Evolutionary conservation across 495 filamentous ascomycete genomes (phyloP), one percentile per base, ranked within the genome.

Genomic region (Evansstolkia leycettana): DNA sequence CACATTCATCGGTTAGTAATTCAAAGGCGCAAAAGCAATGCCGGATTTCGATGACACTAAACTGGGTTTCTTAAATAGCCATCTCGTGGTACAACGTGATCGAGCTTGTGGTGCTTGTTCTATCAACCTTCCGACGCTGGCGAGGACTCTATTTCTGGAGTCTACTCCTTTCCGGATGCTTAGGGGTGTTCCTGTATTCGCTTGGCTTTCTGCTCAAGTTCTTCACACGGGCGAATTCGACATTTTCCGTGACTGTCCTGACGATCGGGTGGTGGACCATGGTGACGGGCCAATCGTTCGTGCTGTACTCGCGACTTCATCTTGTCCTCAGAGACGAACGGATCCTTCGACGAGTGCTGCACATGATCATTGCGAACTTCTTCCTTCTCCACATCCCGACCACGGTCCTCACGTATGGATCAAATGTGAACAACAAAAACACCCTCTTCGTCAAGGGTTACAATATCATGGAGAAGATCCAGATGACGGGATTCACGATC

Each of bases 81-180:
- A 43, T 72, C 13, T 57, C 64, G 18, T 66, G 62, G 43, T 73
- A 72, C 43, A 73, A 73, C 25, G 52, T 65, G 39, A 43, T 59
- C 29, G 69, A 73, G 38, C 50, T 73, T 9, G 47, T 69, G 12
- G 41, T 70, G 2, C 59, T 72, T 20, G 58, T 71, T 17, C 57
- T 65, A 16, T 49, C 64, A 7, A 71, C 67, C 0, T 73, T 73
- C 52, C 66, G 60, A 15, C 57, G 68, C 28, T 66, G 64, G 55
- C 56, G 55, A 13, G 68, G 69, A 0, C 54, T 73, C 2, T 73
- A 73, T 41, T 73, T 73, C 51, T 73, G 66, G 65, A 62, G 61
- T 9, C 48, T 73, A 12, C 54, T 73, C 1, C 36, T 61, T 13
- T 60, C 68, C 0, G 64, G 58, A 1, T 55, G 52, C 26, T 44